Evolutionary conservation across 805 yeast species (phyloP).

Genomic region (Allodekkera sacchari): DNA sequence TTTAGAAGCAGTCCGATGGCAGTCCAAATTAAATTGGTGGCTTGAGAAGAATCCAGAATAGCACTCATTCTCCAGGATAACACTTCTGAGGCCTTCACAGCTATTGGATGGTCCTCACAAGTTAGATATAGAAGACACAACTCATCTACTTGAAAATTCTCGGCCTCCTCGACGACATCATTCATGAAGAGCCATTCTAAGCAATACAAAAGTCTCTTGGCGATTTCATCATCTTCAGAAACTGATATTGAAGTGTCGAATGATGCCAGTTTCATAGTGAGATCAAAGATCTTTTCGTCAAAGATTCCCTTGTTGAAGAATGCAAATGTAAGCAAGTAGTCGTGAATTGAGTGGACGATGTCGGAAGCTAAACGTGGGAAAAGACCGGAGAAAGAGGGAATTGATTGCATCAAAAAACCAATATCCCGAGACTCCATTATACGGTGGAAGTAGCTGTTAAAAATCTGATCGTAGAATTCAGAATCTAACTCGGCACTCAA

Average conservation of each 20-base stretch:
- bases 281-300: slow-evolving; percentile 4
- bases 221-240: slow-evolving; percentile 3
- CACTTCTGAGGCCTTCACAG: slow-evolving; percentile 29
- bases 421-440: slow-evolving; percentile 9
- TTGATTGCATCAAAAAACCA: slow-evolving; percentile 7
- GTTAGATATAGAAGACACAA: slow-evolving; percentile 29
- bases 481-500: slow-evolving; percentile 6
- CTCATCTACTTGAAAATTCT: slow-evolving; percentile 14
- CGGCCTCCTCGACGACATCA: slow-evolving; percentile 9
- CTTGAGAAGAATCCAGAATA: slow-evolving; percentile 16
- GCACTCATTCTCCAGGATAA: slow-evolving; percentile 47
- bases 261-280: not conserved
- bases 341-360: slow-evolving; percentile 6
- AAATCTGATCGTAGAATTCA: slow-evolving; percentile 4
- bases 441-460: slow-evolving; percentile 3
- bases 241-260: not conserved
- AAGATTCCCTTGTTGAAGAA: slow-evolving; percentile 11
- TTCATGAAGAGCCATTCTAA: slow-evolving; percentile 29
- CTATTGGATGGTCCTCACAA: slow-evolving; percentile 29
- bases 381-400: not conserved
- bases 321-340: slow-evolving; percentile 5
- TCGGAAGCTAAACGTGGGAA: slow-evolving; percentile 4
- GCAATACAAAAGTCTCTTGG: slow-evolving; percentile 22
- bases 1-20: slow-evolving; percentile 30
- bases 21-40: slow-evolving; percentile 35